Percentiles rank a stretch among this genome's conserved stretches.
These are phyloP conservation scores for Sugiyamaella lignohabitans DNA, from an alignment of 805 yeast species.

Conservation along the genomic window DNA sequence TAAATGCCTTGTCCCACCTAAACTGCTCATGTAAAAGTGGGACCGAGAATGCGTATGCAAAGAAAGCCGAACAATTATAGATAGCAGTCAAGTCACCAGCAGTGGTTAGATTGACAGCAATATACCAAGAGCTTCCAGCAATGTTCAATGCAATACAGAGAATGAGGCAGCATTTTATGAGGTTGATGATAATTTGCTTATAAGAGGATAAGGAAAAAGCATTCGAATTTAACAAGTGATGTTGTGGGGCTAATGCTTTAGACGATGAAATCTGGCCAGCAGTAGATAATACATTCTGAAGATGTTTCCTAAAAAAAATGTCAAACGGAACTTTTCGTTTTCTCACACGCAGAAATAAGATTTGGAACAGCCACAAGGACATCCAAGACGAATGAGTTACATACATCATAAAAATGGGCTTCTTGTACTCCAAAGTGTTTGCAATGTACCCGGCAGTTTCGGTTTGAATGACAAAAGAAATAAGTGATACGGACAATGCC, in stretches of 20 bases:
- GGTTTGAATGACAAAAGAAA: slow-evolving; percentile 71
- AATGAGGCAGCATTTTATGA: slow-evolving; percentile 38
- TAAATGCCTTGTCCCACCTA: slow-evolving; percentile 52
- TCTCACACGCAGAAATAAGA: slow-evolving; percentile 41
- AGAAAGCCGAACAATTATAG: slow-evolving; percentile 83
- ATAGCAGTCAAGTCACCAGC: slow-evolving; percentile 86
- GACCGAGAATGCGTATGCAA: slow-evolving; percentile 79
- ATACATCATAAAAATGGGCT: slow-evolving; percentile 55
- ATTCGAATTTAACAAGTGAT: not conserved
- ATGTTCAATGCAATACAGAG: slow-evolving; percentile 55
- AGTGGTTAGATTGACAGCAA: slow-evolving; percentile 72
- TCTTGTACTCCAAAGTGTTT: slow-evolving; percentile 46
- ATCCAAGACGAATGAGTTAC: slow-evolving; percentile 79
- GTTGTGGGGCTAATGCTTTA: not conserved
- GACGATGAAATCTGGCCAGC: slow-evolving; percentile 18
- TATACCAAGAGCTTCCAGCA: slow-evolving; percentile 83
- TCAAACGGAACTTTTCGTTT: slow-evolving; percentile 34
- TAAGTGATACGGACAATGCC: slow-evolving; percentile 44
- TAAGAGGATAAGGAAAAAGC: not conserved
- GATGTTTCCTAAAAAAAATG: slow-evolving; percentile 18
- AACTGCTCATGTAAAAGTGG: slow-evolving; percentile 63
- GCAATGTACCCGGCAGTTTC: slow-evolving; percentile 71
- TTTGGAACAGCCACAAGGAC: slow-evolving; percentile 65
- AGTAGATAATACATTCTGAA: slow-evolving; percentile 19
- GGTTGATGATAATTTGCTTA: slow-evolving; percentile 6